Evolutionary conservation across 768 basidiomycete species (phyloP), one percentile per base, ranked within the genome.

Genomic region (Mycena vulgaris): DNA sequence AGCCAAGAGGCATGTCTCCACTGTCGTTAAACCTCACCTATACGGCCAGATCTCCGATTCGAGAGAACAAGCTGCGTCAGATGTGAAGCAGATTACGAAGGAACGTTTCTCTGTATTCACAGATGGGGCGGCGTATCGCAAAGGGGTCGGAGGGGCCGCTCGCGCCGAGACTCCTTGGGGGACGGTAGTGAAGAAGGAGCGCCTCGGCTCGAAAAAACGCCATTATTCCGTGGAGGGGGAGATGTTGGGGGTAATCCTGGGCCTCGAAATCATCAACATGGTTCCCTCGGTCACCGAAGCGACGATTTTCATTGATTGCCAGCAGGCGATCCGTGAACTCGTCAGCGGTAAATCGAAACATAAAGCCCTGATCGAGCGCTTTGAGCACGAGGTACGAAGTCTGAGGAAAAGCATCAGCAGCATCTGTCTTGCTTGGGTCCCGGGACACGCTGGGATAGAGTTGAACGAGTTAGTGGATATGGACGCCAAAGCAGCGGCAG

Each of bases 221-320:
- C 47, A 69, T 30, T 35, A 6, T 27, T 23, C 71, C 35, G 45
- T 66, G 59, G 68, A 73, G 52, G 71, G 45, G 14, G 71, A 73
- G 47, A 37, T 73, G 30, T 25, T 66, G 9, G 68, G 68, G 9
- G 25, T 52, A 21, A 39, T 62, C 16, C 33, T 73, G 11, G 72
- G 48, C 23, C 28, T 69, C 35, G 5, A 14, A 27, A 57, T 67
- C 35, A 40, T 69, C 49, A 51, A 66, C 17, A 47, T 19, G 0
- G 16, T 60, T 5, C 60, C 72, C 13, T n/a, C 8, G 28, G 31
- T 52, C 17, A 57, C 28, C 0, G 39, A 31, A 5, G 64, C 62
- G 45, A 73, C 72, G 17, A 39, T 73, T 27, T 31, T 73, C 55
- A 9, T 48, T 17, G 72, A 73, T 30, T 73, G 65, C 55, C 49